Evolutionary conservation across 768 basidiomycete genomes (phyloP).

Genomic region (Boletus vermiculosoides): DNA sequence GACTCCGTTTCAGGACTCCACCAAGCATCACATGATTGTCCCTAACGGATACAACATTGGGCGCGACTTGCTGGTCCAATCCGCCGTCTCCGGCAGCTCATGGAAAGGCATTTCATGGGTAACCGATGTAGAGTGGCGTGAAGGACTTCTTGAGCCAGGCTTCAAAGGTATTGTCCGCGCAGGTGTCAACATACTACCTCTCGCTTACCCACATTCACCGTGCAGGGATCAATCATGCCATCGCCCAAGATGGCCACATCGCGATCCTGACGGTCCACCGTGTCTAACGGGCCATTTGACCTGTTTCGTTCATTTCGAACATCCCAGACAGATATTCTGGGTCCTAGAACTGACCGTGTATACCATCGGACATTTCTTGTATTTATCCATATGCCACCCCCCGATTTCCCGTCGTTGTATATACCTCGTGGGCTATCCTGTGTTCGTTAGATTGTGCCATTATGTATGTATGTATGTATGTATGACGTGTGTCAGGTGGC

Average conservation of each 20-base stretch:
- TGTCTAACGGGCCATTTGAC: constrained; percentile 26
- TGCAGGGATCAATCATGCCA: constrained; percentile 77
- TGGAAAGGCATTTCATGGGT: constrained; percentile 72
- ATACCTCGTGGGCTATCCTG: constrained; percentile 9
- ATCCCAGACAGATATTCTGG: background rate
- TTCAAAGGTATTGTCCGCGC: constrained; percentile 49
- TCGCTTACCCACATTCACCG: background rate
- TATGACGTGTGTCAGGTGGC: background rate
- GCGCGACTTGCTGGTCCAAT: constrained; percentile 72
- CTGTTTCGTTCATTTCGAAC: background rate
- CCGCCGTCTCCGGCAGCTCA: constrained; percentile 55
- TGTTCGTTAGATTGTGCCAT: constrained; percentile 1
- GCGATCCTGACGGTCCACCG: constrained; percentile 73
- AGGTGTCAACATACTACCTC: background rate
- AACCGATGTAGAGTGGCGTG: constrained; percentile 74
- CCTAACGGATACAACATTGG: constrained; percentile 81
- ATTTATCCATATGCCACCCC: constrained; percentile 1
- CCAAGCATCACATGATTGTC: constrained; percentile 68
- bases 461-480: background rate
- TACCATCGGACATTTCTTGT: constrained; percentile 11
- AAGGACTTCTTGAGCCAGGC: constrained; percentile 68
- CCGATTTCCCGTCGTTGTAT: constrained; percentile 2
- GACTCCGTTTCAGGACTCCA: constrained; percentile 43
- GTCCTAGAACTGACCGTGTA: constrained; percentile 10
- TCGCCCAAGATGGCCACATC: constrained; percentile 75